Conservation (phyloP, 495 filamentous ascomycete species). For the Pseudevernia furfuracea region DNA sequence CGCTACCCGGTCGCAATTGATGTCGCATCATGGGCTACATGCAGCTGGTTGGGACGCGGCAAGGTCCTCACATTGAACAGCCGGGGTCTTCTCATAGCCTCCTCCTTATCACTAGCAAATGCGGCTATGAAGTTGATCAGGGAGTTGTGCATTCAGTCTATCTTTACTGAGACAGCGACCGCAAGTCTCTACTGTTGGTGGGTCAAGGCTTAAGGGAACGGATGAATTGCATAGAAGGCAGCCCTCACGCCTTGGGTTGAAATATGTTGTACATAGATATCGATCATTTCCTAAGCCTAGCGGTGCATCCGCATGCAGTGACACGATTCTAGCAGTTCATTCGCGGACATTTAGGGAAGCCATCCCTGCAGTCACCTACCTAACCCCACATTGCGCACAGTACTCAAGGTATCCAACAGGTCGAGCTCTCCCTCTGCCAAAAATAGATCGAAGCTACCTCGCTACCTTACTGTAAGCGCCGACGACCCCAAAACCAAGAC, state of each 20-base stretch:
- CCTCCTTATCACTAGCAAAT: too few relatives aligned
- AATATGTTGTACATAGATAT: not conserved
- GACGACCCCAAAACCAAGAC: not conserved
- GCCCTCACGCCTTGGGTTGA: not conserved
- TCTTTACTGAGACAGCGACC: not conserved
- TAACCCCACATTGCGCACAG: too few relatives aligned
- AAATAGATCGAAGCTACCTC: too few relatives aligned
- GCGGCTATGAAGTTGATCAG: not conserved
- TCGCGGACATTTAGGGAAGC: not conserved
- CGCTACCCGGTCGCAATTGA: not conserved
- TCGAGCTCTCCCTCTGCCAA: not conserved
- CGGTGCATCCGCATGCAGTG: not conserved
- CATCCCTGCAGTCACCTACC: not conserved
- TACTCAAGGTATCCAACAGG: too few relatives aligned
- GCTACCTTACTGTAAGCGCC: conserved; percentile 1
- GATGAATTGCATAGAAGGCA: not conserved
- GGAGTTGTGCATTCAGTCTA: not conserved
- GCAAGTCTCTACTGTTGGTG: not conserved
- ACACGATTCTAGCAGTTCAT: not conserved
- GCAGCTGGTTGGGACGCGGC: not conserved
- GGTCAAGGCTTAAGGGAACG: too few relatives aligned
- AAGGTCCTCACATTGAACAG: not conserved
- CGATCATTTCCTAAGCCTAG: not conserved
- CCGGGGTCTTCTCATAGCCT: too few relatives aligned
- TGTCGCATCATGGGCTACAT: not conserved